A percentile compares a stretch with the other conserved stretches of the same genome.
Evolutionary conservation across 768 basidiomycete species (phyloP).

Genomic region (Candolleomyces efflorescens): DNA sequence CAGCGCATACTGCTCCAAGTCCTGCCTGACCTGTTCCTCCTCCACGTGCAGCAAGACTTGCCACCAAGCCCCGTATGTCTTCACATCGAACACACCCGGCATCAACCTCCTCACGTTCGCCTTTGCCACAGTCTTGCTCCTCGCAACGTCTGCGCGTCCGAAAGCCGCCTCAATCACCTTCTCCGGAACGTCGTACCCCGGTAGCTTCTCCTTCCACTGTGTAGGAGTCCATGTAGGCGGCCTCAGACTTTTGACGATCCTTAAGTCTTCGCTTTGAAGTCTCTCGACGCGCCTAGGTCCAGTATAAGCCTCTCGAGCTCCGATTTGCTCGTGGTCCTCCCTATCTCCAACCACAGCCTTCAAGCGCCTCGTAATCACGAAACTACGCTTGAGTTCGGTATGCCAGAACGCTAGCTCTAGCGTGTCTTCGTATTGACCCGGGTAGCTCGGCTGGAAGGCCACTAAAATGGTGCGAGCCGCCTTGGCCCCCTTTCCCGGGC

Average conservation of each 20-base stretch:
- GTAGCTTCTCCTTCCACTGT: slow-evolving; percentile 29
- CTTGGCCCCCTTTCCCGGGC: slow-evolving; percentile 14
- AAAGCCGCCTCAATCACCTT: slow-evolving; percentile 26
- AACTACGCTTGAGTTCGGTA: slow-evolving; percentile 25
- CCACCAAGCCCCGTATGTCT: slow-evolving; percentile 42
- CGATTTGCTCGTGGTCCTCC: slow-evolving; percentile 45
- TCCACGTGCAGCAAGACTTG: slow-evolving; percentile 45
- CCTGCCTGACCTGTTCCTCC: slow-evolving; percentile 41
- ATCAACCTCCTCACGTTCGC: slow-evolving; percentile 28
- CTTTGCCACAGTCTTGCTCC: slow-evolving; percentile 13
- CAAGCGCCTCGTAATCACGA: slow-evolving; percentile 44
- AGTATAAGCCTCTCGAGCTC: slow-evolving; percentile 41
- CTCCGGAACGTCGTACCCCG: slow-evolving; percentile 27
- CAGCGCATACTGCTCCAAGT: slow-evolving; percentile 34
- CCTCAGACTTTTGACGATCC: slow-evolving; percentile 29
- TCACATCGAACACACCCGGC: slow-evolving; percentile 28
- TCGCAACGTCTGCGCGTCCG: slow-evolving; percentile 1
- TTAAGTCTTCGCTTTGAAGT: slow-evolving; percentile 21
- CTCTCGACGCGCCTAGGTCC: slow-evolving; percentile 18
- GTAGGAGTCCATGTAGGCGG: slow-evolving; percentile 37
- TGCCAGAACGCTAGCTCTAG: slow-evolving; percentile 46
- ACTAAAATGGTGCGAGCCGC: slow-evolving; percentile 21
- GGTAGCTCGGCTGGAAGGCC: slow-evolving; percentile 29
- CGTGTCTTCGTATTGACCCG: slow-evolving; percentile 43
- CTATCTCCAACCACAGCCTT: slow-evolving; percentile 43